Base-by-base conservation (phyloP, 345 rosid genomes). In the Eucalyptus coolabah region DNA sequence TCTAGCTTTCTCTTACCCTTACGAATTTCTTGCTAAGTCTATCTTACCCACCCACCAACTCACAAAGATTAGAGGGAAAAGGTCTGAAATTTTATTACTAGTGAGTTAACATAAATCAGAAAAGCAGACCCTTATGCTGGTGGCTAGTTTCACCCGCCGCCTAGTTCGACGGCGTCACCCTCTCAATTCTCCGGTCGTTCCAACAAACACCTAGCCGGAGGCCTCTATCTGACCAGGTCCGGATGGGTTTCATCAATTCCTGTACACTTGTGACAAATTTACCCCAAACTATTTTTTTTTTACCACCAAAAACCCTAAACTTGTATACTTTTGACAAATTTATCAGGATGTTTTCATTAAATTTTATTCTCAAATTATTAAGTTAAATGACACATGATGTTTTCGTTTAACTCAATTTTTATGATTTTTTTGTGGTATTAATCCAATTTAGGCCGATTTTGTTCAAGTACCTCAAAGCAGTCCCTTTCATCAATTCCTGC, bases 161-260 rank as follows among this genome's bases (percentile, higher is more conserved):
- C 19, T 49, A 95, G 86, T 17, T 91, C 67, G 54, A 90, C 28
- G 16, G 53, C 45, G 40, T 97, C 49, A 96, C 98, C 28, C 91
- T 93, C 88, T 93, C 95, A 1, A 40, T 92, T 45, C 96, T 95
- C 44, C 93, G 91, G 49, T 60, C 94, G 82, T 95, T 95, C 95
- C 92, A 92, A 89, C 95, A 94, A 89, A 95, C 96, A 81, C 94
- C 96, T 26, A 95, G 92, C 53, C 96, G 95, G 17, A 81, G 92
- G 63, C 44, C 82, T 69, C 17, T 96, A 91, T 91, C 94, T 82
- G 96, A 95, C 89, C 95, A 93, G 96, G 99, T 97, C 50, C 92
- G 96, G 96, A 93, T 49, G 44, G 59, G 86, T 37, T 14, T 19
- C 42, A 37, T 87, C 23, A 19, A 89, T 77, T 87, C 69, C 21